Evolutionary conservation across 1,139 yeast species (phyloP), one percentile per base, ranked within the genome.

Genomic region (Saccharomyces hybrid): DNA sequence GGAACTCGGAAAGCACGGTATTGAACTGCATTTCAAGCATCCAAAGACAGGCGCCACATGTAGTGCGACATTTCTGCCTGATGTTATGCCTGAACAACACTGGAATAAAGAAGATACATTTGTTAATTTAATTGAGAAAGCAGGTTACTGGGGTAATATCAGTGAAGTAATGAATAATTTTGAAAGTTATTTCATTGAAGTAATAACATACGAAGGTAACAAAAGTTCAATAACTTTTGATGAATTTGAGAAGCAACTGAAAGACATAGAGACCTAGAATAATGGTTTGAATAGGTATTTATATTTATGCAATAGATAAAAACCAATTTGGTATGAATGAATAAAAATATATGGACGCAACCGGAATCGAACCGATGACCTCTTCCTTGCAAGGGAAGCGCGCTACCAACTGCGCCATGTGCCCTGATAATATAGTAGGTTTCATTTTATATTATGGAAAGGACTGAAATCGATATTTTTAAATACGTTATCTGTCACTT

Each of bases 1-100:
- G 99, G 76, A 71, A 5, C 69, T 93, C 50, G 99, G 99, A 0
- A 67, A 66, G 26, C 95, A 93, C 68, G 99, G 99, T 0, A 78
- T 95, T 38, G 77, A 81, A 56, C 50, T 70, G 26, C 54, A 56
- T 26, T 80, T 90, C 16, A 69, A 72, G 28, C 77, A 88, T 58
- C 67, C 69, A 0, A 57, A 66, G 13, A 63, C 70, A 14, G 73
- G 76, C 26, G 61, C 69, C 27, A 56, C 64, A 7, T 74, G 74
- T 57, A 80, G 85, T 52, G 90, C 97, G 0, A 93, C 99, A 0
- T 93, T 89, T 62, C 71, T 95, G 50, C 99, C 99, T 0, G 86
- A 83, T 49, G 98, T 95, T 1, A 95, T 97, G 14, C 77, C 73
- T n/a, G 98, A 91, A 60, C 96, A 91, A 63, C 82, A 80, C 3